Base-by-base conservation (phyloP, 148 eudicot species). In the Camellia sinensis region DNA sequence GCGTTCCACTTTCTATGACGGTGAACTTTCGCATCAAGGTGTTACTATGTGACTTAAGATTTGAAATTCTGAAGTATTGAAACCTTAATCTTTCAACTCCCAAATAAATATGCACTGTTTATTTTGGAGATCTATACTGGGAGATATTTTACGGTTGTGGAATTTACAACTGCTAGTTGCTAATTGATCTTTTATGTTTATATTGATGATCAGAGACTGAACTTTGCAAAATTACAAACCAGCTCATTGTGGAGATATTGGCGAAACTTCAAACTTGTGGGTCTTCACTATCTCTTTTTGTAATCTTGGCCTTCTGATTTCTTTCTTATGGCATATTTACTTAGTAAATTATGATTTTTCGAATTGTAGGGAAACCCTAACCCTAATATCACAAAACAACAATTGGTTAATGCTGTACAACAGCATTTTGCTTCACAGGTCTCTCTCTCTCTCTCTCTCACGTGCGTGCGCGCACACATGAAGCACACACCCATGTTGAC, bases 371-470 rank as follows among this genome's bases (percentile, higher is more conserved):
- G 89, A 71, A 89, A 81, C 79, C 75, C 85, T 59, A 85, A 87
- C 83, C 81, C 91, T 78, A 84, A 87, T 81, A 87, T 87, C 21
- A 85, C 97, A 8, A 92, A 82, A 83, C 93, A 92, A 75, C 98
- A 96, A 78, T 81, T 96, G 87, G 83, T 88, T 69, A 82, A 88
- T 44, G 85, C 87, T 15, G 89, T 93, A 84, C 93, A 92, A 74
- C 89, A 89, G 71, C 99, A 96, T 88, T 93, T 96, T 75, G 88
- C 89, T 83, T 89, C 92, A 67, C 95, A 91, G 97, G 98, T 93
- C 37, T 67, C 57, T 82, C 80, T 43, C 74, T 57, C 67, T 80
- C 62, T 21, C 54, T 17, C 11, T 37, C 64, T 2, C 60, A 8
- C 46, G 3, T 12, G 7, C 18, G 37, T 57, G 56, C 73, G 15